These are phyloP conservation scores for Actinidia chinensis DNA, from an alignment of 179 eudicot species.

Conservation along the genomic window DNA sequence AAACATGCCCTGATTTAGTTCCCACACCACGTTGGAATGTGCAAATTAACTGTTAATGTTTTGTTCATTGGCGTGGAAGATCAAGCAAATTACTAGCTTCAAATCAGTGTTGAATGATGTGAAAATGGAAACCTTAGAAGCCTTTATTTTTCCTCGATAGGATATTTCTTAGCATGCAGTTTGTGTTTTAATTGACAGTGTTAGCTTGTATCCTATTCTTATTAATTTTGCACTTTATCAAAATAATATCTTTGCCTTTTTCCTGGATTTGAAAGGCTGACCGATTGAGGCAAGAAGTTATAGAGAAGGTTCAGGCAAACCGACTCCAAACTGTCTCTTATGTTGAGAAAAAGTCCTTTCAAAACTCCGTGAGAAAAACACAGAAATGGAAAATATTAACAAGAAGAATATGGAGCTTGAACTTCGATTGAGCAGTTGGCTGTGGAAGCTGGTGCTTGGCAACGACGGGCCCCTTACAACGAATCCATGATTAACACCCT, in stretches of 20 bases:
- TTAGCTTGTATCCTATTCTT: background rate
- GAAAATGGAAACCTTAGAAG: background rate
- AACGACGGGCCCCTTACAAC: constrained; percentile 47
- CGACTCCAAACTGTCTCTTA: constrained; percentile 47
- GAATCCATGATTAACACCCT: constrained; percentile 53
- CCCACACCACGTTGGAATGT: background rate
- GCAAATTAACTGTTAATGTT: background rate
- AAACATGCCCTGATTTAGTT: background rate
- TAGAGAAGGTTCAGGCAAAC: constrained; percentile 55
- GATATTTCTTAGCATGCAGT: too few species aligned
- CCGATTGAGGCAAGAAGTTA: constrained; percentile 45
- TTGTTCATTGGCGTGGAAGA: background rate
- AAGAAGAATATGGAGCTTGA: constrained; percentile 56
- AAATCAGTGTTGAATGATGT: background rate
- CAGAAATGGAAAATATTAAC: constrained; percentile 45
- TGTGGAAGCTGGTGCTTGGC: constrained; percentile 54
- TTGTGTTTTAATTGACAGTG: background rate
- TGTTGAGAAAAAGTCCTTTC: constrained; percentile 43
- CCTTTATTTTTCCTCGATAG: background rate
- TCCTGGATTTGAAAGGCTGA: constrained; percentile 44
- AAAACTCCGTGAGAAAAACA: constrained; percentile 52
- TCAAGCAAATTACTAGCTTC: background rate
- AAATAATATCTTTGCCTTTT: background rate
- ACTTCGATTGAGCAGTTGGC: constrained; percentile 46
- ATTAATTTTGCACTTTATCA: background rate